These are phyloP conservation scores for Saxophila tyrrhenica DNA, from an alignment of 495 filamentous ascomycete genomes.

Conservation along the genomic window DNA sequence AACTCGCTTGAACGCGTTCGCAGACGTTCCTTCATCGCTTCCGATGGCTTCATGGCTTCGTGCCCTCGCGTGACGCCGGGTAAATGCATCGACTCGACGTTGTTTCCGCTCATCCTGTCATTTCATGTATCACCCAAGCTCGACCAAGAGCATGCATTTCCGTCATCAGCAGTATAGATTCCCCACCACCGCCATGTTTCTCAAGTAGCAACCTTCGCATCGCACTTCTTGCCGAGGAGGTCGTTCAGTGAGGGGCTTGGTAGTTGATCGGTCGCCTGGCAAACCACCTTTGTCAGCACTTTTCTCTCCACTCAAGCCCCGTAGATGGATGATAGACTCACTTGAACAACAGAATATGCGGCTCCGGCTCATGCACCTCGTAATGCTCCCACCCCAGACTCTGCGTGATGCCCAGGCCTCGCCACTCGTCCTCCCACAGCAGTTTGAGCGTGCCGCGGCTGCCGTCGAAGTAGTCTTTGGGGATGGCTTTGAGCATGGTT, in stretches of 20 bases:
- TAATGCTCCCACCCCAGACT: slow-evolving; percentile 99
- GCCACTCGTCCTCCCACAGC: slow-evolving; percentile 97
- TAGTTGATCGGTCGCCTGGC: slow-evolving; percentile 79
- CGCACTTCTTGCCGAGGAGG: neutral
- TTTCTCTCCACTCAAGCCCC: neutral
- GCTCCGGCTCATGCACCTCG: slow-evolving; percentile 96
- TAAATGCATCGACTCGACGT: neutral
- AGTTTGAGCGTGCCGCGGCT: slow-evolving; percentile 87
- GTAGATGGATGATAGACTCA: slow-evolving; percentile 36
- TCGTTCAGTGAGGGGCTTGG: slow-evolving; percentile 47
- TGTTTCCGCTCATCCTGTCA: neutral
- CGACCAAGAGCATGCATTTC: neutral
- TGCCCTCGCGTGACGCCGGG: neutral
- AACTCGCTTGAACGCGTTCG: neutral
- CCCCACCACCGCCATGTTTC: neutral
- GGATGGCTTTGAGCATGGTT: slow-evolving; percentile 93
- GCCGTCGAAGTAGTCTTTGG: slow-evolving; percentile 86
- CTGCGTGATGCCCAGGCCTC: slow-evolving; percentile 93
- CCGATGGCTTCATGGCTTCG: neutral
- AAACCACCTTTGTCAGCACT: neutral
- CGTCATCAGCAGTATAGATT: neutral
- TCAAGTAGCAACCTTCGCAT: neutral
- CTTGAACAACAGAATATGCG: slow-evolving; percentile 98
- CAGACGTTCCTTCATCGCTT: neutral
- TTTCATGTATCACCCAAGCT: neutral